Conservation (phyloP, 179 eudicot species). For the Kewa caespitosa region DNA sequence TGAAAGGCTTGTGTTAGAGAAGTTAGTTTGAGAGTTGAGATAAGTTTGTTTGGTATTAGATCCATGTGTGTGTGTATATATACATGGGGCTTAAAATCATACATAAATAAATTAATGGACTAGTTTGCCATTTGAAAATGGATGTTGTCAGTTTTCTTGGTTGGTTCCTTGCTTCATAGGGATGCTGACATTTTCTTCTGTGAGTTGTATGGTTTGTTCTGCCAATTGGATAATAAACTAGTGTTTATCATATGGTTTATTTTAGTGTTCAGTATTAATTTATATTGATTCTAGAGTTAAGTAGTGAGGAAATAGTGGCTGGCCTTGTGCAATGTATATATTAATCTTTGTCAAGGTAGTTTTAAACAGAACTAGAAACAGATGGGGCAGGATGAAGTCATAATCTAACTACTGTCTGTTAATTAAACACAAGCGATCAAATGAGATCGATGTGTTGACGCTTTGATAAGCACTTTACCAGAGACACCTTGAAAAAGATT, state of each 20-base stretch:
- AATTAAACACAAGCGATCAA: constrained; percentile 1
- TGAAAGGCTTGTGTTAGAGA: background rate
- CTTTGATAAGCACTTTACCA: background rate
- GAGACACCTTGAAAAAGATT: background rate
- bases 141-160: constrained; percentile 22
- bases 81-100: background rate
- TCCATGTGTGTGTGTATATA: too few relatives aligned
- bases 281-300: background rate
- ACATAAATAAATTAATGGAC: background rate
- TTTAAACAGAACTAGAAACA: background rate
- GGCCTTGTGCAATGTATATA: background rate
- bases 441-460: constrained; percentile 6
- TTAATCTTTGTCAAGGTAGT: too few relatives aligned
- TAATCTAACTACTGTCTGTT: constrained; percentile 18
- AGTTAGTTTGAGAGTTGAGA: constrained; percentile 6
- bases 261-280: background rate
- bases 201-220: background rate
- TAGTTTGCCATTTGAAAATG: constrained; percentile 9
- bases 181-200: constrained; percentile 21
- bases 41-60: constrained; percentile 21
- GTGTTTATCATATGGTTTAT: background rate
- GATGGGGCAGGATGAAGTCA: constrained; percentile 19
- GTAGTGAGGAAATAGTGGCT: constrained; percentile 2
- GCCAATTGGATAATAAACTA: background rate
- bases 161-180: constrained; percentile 23